Evolutionary conservation across 331 rosid species (phyloP), one percentile per base, ranked within the genome.

Genomic region (Spiraea crenata): DNA sequence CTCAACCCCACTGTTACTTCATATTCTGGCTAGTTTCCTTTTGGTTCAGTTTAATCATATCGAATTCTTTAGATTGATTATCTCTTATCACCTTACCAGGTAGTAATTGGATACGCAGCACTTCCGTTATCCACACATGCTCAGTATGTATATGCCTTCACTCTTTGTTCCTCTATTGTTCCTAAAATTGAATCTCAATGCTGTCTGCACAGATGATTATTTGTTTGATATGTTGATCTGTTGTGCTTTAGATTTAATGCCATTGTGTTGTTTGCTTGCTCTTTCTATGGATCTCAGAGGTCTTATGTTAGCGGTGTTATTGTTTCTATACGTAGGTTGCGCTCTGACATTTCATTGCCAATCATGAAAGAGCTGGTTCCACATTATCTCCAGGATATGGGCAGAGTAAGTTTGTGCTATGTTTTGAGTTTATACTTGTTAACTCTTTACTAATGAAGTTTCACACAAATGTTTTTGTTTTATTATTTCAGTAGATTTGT

Each of bases 331-430:
- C 78, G 56, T 85, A 95, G 99, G 93, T 79, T 85, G 82, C 95
- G 99, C 65, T 89, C 97, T 31, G 99, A 91, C 85, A 91, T 95
- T 63, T 89, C 89, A 68, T 83, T 95, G 59, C 95, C 99, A 16
- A 84, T 95, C 69, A 89, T 91, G 95, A 95, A 77, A 82, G 99
- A 95, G 86, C 77, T 95, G 82, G 85, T 95, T 78, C 96, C 99
- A 37, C 97, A 91, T 80, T 95, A 95, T 81, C 97, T 95, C 65
- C 99, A 95, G 85, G 99, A 95, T 85, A 70, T 82, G 40, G 91
- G 89, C 78, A 85, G 91, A 93, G 99, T 95, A 81, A 72, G 92
- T 74, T 74, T 45, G 17, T 14, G 57, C 16, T 75, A 40, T 42
- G 8, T 67, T 62, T 34, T 37, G 31, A 40, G 54, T 5, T 19